Evolutionary conservation across 2,329 filamentous ascomycete species (phyloP), one percentile per base, ranked within the genome.

Genomic region (Proliferodiscus dingleyae): DNA sequence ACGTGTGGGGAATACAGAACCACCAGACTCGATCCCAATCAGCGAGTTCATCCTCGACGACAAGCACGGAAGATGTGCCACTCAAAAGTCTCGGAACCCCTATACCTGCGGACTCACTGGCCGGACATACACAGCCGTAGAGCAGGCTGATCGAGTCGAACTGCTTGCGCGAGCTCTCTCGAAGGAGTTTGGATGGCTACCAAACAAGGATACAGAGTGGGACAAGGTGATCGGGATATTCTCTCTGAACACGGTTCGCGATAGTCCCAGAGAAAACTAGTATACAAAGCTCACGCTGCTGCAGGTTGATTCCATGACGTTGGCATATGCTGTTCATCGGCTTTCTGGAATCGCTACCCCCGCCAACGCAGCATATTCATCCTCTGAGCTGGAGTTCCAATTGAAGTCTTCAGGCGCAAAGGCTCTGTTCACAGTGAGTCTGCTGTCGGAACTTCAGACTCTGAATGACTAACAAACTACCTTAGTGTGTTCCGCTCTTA

Each of bases 351-450:
- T 88, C 46, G 72, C 86, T 11, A 87, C 83, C 16, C 89, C 90
- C 0, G 89, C 88, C 3, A 96, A 95, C 62, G 89, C 89, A 19
- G 80, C 82, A 5, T 95, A 95, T 67, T 94, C 86, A 0, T 78
- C 78, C 18, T 78, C 87, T 5, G 90, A 96, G 66, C 74, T 96
- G 19, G 81, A 84, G 7, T 89, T 86, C 60, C 90, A 96, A 68
- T 74, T 96, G 47, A 80, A 80, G 58, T 85, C 93, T 64, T 84
- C 84, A 1, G 77, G 78, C 1, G 86, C 87, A 24, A 87, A 81
- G 60, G 85, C 77, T 1, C 66, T 96, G 5, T 77, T 86, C 28
- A 95, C 90, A 0, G 87, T 91, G 48, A 38, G 49, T 36, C 30
- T 28, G 2, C 30, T 40, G 3, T 10, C 6, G 2, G 2, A 13